These are phyloP conservation scores for Capronia coronata DNA, from an alignment of 2,329 filamentous ascomycete species.

Conservation along the genomic window DNA sequence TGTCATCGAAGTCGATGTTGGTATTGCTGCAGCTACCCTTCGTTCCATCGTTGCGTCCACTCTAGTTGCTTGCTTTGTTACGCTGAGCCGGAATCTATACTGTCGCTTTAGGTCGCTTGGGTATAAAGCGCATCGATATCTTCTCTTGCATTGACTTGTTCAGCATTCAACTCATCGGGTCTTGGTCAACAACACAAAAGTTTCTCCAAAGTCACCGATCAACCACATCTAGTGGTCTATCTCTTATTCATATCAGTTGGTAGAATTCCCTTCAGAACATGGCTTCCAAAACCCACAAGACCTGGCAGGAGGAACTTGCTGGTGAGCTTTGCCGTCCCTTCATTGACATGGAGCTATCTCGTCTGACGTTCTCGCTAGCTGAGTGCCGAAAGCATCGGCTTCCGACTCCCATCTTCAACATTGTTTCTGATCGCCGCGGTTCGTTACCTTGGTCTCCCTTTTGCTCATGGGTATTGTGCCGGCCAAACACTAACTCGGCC, in stretches of 20 bases:
- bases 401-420: constrained; percentile 55
- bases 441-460: constrained; percentile 23
- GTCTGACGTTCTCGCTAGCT: constrained; percentile 18
- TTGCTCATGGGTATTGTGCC: not conserved
- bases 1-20: constrained; percentile 17
- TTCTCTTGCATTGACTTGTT: constrained; percentile 3
- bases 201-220: not conserved
- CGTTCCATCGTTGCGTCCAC: constrained; percentile 8
- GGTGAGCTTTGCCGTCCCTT: constrained; percentile 37
- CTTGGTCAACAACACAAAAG: not conserved
- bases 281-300: constrained; percentile 27
- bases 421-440: constrained; percentile 64
- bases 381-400: constrained; percentile 25
- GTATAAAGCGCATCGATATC: constrained; percentile 14
- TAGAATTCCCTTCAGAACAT: constrained; percentile 6
- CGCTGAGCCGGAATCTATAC: constrained; percentile 2
- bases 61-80: constrained; percentile 10
- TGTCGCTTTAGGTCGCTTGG: constrained; percentile 6
- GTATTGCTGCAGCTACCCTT: constrained; percentile 22
- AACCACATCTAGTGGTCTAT: not conserved
- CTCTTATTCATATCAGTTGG: not conserved
- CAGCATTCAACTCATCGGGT: constrained; percentile 3
- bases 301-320: constrained; percentile 52
- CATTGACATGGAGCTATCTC: not conserved
- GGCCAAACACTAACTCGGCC: not conserved